Conservation (phyloP, 345 rosid genomes). For the Citrus inodora region DNA sequence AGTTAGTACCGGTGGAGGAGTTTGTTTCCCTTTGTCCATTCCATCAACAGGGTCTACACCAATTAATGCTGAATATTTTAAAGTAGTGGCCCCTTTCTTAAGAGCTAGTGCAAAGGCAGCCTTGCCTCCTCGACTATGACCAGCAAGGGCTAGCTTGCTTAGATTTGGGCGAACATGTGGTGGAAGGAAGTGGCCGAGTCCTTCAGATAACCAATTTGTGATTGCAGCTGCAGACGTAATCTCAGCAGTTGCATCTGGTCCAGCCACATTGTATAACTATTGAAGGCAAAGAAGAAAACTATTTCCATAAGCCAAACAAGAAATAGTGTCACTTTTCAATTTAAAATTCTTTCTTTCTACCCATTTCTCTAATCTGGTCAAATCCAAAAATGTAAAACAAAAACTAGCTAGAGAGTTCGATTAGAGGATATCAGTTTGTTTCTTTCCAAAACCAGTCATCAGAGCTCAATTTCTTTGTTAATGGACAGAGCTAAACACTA, state of each 20-base stretch:
- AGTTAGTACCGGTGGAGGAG: conserved; percentile 70
- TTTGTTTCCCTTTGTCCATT: conserved; percentile 60
- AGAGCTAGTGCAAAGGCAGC: conserved; percentile 72
- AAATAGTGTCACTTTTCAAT: not conserved
- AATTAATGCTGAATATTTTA: conserved; percentile 57
- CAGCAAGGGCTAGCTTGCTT: conserved; percentile 58
- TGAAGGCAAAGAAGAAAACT: not conserved
- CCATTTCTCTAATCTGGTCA: not conserved
- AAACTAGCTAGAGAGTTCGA: not conserved
- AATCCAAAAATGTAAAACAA: not conserved
- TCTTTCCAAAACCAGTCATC: not conserved
- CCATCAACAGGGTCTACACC: conserved; percentile 93
- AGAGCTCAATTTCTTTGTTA: not conserved
- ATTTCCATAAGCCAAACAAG: not conserved
- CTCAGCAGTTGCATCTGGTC: conserved; percentile 64
- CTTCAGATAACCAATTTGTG: conserved; percentile 54
- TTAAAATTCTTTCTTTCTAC: not conserved
- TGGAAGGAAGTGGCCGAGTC: conserved; percentile 52
- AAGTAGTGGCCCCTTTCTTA: conserved; percentile 27
- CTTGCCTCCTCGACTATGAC: conserved; percentile 94
- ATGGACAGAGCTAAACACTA: not conserved
- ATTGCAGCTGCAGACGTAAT: conserved; percentile 50
- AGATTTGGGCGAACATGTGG: conserved; percentile 49
- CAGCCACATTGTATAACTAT: conserved; percentile 68
- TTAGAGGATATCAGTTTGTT: not conserved